Evolutionary conservation across 257 asterid species (phyloP).

Genomic region (Voacanga thouarsii): DNA sequence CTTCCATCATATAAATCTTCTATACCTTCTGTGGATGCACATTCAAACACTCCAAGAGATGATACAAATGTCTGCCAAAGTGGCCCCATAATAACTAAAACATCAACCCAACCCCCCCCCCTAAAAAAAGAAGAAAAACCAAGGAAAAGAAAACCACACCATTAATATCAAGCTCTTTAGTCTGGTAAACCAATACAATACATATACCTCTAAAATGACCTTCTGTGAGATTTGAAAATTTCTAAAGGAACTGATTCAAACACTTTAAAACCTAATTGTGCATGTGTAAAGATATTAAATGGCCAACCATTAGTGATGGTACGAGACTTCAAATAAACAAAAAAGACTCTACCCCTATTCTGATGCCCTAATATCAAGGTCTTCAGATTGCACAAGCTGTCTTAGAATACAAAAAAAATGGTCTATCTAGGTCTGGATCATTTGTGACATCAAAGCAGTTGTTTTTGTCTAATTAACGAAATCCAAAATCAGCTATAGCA

Average conservation of each 20-base stretch:
- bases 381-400: slow-evolving; percentile 84
- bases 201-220: slow-evolving; percentile 56
- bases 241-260: slow-evolving; percentile 82
- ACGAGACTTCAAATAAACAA: background rate
- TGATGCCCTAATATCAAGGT: slow-evolving; percentile 94
- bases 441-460: slow-evolving; percentile 61
- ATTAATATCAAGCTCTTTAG: background rate
- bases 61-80: slow-evolving; percentile 88
- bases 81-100: slow-evolving; percentile 79
- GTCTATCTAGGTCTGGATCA: slow-evolving; percentile 89
- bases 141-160: slow-evolving; percentile 5
- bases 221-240: slow-evolving; percentile 68
- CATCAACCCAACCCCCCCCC: slow-evolving; percentile 21
- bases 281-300: background rate
- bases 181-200: background rate
- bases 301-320: background rate
- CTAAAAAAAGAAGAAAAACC: too few relatives aligned
- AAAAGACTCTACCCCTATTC: slow-evolving; percentile 72
- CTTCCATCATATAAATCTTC: slow-evolving; percentile 92
- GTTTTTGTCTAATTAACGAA: slow-evolving; percentile 63
- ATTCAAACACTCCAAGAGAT: slow-evolving; percentile 73
- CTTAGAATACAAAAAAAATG: slow-evolving; percentile 64
- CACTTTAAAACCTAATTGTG: slow-evolving; percentile 77
- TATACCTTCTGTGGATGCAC: slow-evolving; percentile 69
- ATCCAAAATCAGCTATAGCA: slow-evolving; percentile 24